phyloP scores from a whole-genome alignment of 805 yeast species.

The Vanderwaltozyma verrucispora region DNA sequence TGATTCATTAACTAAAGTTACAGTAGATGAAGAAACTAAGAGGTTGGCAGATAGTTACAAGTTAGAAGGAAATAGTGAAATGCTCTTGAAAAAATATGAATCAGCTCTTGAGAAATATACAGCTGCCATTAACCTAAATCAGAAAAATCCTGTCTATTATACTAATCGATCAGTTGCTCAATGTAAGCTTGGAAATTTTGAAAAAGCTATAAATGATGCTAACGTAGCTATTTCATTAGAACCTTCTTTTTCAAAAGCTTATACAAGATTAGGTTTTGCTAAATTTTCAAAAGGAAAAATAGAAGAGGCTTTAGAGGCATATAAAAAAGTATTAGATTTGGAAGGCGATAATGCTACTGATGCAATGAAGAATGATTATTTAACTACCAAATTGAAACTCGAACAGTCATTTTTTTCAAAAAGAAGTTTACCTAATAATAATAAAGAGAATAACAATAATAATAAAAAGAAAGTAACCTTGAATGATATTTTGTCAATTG shows the following conservation, averaged over 20 bases:
- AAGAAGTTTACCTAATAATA: not conserved
- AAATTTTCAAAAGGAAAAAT: conserved; percentile 83
- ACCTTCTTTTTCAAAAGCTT: conserved; percentile 77
- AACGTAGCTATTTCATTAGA: conserved; percentile 64
- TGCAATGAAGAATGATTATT: conserved; percentile 84
- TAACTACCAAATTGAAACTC: conserved; percentile 54
- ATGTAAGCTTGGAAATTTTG: conserved; percentile 62
- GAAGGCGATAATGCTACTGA: conserved; percentile 78
- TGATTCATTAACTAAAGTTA: conserved; percentile 8
- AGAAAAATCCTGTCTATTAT: conserved; percentile 68
- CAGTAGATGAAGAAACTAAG: conserved; percentile 34
- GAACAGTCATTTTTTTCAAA: not conserved
- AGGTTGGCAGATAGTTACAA: conserved; percentile 72
- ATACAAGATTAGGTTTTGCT: conserved; percentile 88
- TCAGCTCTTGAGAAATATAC: conserved; percentile 68
- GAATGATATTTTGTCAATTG: conserved; percentile 60
- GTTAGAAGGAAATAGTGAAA: conserved; percentile 74
- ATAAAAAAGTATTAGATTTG: conserved; percentile 69
- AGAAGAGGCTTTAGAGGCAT: conserved; percentile 78
- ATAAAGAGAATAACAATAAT: not conserved
- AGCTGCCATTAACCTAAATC: conserved; percentile 58
- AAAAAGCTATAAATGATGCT: conserved; percentile 73
- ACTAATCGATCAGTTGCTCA: conserved; percentile 96
- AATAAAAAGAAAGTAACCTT: conserved; percentile 26
- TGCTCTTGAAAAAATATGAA: conserved; percentile 61